Base-by-base conservation (phyloP, 345 rosid species). In the Psidium guajava region DNA sequence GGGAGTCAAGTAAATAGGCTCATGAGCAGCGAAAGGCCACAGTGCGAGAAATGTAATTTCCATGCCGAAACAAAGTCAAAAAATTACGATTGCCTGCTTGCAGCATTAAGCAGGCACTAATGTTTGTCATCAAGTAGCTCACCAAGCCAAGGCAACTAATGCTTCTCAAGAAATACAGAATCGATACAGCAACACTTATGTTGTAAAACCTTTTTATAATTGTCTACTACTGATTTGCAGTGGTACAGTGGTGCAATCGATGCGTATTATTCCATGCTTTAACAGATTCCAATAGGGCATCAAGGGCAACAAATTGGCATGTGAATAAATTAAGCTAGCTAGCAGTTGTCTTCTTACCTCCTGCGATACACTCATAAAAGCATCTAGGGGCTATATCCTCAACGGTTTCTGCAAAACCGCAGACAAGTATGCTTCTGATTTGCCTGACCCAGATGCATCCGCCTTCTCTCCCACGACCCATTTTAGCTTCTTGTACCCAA, bases 351-450 rank as follows among this genome's bases (percentile, higher is more conserved):
- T 51, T 55, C 52, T 85, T 40, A 85, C 82, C 82, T 85, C 83
- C 55, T 44, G 61, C 10, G 3, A 28, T 52, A 16, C 61, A 32
- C 83, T 44, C 1, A 4, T 20, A 40, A 69, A 69, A 69, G 77
- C 77, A 69, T 40, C 77, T 61, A 86, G 54, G 82, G 83, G 57
- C 90, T 92, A 93, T 83, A 85, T 90, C 90, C 98, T 92, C 75
- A 88, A 94, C 1, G 99, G 99, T 91, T 97, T 97, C 87, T 96
- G 99, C 61, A 97, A 91, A 85, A 96, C 98, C 87, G 98, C 96
- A 36, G 99, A 96, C 81, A 97, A 92, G 83, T 93, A 90, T 49
- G 92, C 90, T 88, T 96, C 93, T 11, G 93, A 84, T 89, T 92
- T 93, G 49, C 92, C 91, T 1, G 89, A 84, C 12, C 89, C 91